Evolutionary conservation across 2,329 filamentous ascomycete genomes (phyloP).

Genomic region (Chrysosporium queenslandicum): DNA sequence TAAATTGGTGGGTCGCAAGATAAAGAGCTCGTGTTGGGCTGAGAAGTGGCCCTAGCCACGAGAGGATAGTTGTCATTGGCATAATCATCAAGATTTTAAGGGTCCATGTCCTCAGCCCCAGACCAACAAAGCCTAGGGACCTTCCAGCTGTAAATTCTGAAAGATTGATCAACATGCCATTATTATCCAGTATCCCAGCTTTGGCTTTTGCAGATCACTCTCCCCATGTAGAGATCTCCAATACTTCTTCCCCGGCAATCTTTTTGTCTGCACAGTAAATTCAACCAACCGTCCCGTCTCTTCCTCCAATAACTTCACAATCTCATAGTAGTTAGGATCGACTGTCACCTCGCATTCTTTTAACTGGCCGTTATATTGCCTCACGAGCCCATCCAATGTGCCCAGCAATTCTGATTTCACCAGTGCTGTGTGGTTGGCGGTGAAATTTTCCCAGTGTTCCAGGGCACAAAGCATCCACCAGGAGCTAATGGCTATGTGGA

Average conservation of each 20-base stretch:
- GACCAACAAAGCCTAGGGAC: no score
- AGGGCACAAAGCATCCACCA: slow-evolving; percentile 11
- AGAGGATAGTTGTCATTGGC: no score
- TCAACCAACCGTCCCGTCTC: slow-evolving; percentile 1
- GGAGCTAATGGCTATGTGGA: slow-evolving; percentile 9
- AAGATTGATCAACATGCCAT: slow-evolving; percentile 7
- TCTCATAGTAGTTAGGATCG: slow-evolving; percentile 9
- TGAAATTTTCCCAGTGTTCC: slow-evolving; percentile 6
- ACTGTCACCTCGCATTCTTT: slow-evolving; percentile 7
- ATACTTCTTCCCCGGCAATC: background rate
- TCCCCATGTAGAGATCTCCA: slow-evolving; percentile 3
- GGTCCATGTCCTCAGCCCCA: no score
- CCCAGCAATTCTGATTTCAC: slow-evolving; percentile 5
- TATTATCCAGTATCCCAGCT: slow-evolving; percentile 9
- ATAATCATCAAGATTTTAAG: no score
- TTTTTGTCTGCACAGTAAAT: background rate
- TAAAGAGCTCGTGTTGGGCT: no score
- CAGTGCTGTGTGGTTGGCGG: slow-evolving; percentile 1
- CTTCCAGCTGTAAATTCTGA: no score
- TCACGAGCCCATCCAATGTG: slow-evolving; percentile 5
- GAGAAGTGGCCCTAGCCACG: no score
- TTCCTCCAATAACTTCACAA: slow-evolving; percentile 7
- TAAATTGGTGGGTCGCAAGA: no score
- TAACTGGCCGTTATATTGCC: slow-evolving; percentile 1
- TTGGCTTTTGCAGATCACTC: background rate